Percentiles rank a stretch among this genome's conserved stretches.
Conservation (phyloP, 192 early-diverging fungal genomes). For the Backusella morwellensis region DNA sequence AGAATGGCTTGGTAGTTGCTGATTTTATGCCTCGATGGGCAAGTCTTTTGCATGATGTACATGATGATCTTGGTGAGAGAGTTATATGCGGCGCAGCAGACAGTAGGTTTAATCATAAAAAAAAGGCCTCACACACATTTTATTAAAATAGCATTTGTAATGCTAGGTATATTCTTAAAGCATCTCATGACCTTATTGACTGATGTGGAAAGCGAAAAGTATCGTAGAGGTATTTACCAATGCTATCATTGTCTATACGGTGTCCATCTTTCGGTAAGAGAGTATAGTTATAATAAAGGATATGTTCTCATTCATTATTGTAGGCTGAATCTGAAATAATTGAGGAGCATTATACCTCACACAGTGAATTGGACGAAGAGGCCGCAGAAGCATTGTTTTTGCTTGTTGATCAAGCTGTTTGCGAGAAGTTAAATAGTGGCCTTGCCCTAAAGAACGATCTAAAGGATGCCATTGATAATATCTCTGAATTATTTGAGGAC, state of each 20-base stretch:
- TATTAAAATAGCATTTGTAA: not conserved
- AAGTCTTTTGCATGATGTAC: slow-evolving; percentile 45
- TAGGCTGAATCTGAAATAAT: slow-evolving; percentile 47
- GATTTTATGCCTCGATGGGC: slow-evolving; percentile 16
- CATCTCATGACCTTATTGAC: slow-evolving; percentile 39
- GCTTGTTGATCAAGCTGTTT: slow-evolving; percentile 42
- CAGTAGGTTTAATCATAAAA: slow-evolving; percentile 28
- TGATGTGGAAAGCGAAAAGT: slow-evolving; percentile 33
- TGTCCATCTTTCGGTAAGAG: slow-evolving; percentile 51
- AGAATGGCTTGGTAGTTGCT: not conserved
- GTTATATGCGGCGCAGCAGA: slow-evolving; percentile 55
- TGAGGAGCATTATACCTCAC: slow-evolving; percentile 51
- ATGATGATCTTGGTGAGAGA: slow-evolving; percentile 61
- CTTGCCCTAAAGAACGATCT: slow-evolving; percentile 53
- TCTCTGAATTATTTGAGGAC: slow-evolving; percentile 45
- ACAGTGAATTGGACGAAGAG: slow-evolving; percentile 47
- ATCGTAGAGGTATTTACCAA: slow-evolving; percentile 56
- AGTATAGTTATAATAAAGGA: not conserved
- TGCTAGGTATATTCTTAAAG: slow-evolving; percentile 47
- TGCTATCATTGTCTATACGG: slow-evolving; percentile 69
- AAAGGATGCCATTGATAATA: slow-evolving; percentile 58
- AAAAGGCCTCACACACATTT: not conserved
- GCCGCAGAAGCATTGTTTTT: slow-evolving; percentile 55
- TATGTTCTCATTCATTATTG: not conserved
- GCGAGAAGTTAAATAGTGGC: slow-evolving; percentile 34